Conservation (phyloP, 2,329 filamentous ascomycete genomes). For the Alternaria rosae region DNA sequence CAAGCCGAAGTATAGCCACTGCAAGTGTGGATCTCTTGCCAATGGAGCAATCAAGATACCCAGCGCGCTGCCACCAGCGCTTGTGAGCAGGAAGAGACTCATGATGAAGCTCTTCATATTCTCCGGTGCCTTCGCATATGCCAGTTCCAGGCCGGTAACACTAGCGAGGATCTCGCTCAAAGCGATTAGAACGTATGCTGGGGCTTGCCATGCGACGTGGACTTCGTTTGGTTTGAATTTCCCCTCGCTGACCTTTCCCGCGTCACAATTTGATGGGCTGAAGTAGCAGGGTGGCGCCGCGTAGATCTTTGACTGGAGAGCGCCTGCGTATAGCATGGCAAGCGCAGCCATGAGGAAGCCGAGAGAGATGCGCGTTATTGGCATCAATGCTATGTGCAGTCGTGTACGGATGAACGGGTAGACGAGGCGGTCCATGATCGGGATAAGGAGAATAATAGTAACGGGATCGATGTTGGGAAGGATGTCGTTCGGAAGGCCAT, state of each 20-base stretch:
- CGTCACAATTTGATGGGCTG: constrained; percentile 49
- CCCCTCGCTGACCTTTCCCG: constrained; percentile 40
- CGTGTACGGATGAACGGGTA: constrained; percentile 56
- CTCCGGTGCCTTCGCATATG: constrained; percentile 56
- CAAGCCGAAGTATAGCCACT: constrained; percentile 72
- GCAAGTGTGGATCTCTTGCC: constrained; percentile 68
- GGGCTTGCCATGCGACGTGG: constrained; percentile 56
- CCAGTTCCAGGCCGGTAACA: constrained; percentile 58
- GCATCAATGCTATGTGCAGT: constrained; percentile 52
- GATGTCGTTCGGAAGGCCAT: constrained; percentile 58
- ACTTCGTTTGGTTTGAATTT: constrained; percentile 51
- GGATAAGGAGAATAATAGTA: constrained; percentile 57
- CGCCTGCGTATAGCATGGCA: constrained; percentile 63
- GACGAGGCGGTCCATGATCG: constrained; percentile 54
- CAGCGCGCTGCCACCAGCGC: constrained; percentile 65
- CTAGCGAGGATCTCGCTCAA: constrained; percentile 56
- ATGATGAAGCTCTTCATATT: constrained; percentile 60
- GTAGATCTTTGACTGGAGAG: constrained; percentile 66
- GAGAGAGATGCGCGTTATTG: constrained; percentile 62
- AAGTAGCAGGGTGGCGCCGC: constrained; percentile 61
- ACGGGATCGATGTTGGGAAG: constrained; percentile 59
- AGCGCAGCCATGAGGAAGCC: constrained; percentile 62
- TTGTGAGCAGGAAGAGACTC: constrained; percentile 67
- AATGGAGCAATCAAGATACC: constrained; percentile 68
- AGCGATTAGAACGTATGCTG: constrained; percentile 56